Evolutionary conservation across 495 filamentous ascomycete species (phyloP).

Genomic region (Talaromyces nanjingensis): DNA sequence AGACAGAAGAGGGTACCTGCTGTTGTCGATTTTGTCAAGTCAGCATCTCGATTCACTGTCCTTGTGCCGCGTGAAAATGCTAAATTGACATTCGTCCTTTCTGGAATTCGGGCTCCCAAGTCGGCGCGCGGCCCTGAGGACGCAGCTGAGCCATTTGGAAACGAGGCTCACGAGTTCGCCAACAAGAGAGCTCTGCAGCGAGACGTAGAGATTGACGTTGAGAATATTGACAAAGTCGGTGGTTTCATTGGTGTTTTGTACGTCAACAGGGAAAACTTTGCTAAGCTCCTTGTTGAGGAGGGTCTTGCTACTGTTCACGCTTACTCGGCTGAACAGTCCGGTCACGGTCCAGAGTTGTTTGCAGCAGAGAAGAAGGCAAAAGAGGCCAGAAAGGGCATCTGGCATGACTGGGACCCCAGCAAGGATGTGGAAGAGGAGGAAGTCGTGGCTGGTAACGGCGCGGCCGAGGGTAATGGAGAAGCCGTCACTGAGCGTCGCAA

Average conservation of each 20-base stretch:
- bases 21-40: slow-evolving; percentile 95
- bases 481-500: slow-evolving; percentile 51
- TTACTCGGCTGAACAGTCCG: slow-evolving; percentile 94
- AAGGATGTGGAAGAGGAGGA: slow-evolving; percentile 53
- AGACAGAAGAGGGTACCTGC: slow-evolving; percentile 90
- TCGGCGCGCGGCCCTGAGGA: slow-evolving; percentile 77
- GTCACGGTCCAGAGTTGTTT: slow-evolving; percentile 77
- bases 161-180: slow-evolving; percentile 88
- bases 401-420: slow-evolving; percentile 89
- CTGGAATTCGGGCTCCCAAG: slow-evolving; percentile 85
- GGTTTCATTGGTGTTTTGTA: slow-evolving; percentile 96
- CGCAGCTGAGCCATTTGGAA: slow-evolving; percentile 84
- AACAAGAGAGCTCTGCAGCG: slow-evolving; percentile 84
- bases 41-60: slow-evolving; percentile 87
- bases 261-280: slow-evolving; percentile 92
- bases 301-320: slow-evolving; percentile 84
- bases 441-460: slow-evolving; percentile 41
- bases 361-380: slow-evolving; percentile 86
- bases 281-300: slow-evolving; percentile 89
- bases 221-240: slow-evolving; percentile 91
- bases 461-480: slow-evolving; percentile 37
- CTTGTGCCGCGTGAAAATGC: slow-evolving; percentile 88
- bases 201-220: slow-evolving; percentile 93
- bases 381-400: slow-evolving; percentile 76
- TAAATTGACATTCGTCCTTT: slow-evolving; percentile 92